phyloP scores from a whole-genome alignment of 495 filamentous ascomycete species.

The Penicillium antarcticum region DNA sequence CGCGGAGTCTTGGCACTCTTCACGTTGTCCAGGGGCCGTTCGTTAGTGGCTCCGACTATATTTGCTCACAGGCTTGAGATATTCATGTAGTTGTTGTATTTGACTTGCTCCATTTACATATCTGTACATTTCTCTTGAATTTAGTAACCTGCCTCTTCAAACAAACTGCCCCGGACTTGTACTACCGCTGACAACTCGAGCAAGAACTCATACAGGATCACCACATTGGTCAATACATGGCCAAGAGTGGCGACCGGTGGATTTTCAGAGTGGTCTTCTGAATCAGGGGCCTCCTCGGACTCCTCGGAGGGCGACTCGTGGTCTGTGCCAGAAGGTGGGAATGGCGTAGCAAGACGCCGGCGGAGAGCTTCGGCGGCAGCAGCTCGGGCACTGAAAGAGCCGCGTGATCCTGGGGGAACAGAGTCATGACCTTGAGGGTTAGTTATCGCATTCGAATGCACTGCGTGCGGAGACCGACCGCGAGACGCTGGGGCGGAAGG shows the following conservation, averaged over 20 bases:
- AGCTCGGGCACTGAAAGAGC: constrained; percentile 25
- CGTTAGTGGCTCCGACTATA: background rate
- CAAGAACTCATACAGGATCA: constrained; percentile 70
- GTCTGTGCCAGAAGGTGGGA: constrained; percentile 16
- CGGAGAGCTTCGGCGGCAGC: constrained; percentile 34
- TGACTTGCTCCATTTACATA: background rate
- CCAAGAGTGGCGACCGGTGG: constrained; percentile 59
- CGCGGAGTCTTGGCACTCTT: constrained; percentile 6
- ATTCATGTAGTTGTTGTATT: too few species aligned
- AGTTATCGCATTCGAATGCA: constrained; percentile 10
- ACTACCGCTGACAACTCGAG: constrained; percentile 84
- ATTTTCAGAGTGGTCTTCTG: constrained; percentile 27
- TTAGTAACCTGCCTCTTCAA: constrained; percentile 72
- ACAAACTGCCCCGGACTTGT: constrained; percentile 79
- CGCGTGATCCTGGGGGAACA: constrained; percentile 26
- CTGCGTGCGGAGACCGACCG: constrained; percentile 17
- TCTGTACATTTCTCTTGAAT: background rate
- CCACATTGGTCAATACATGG: constrained; percentile 74
- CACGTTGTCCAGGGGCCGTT: constrained; percentile 16
- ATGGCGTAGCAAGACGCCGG: constrained; percentile 36
- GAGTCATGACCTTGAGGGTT: constrained; percentile 22
- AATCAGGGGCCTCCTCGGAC: constrained; percentile 19
- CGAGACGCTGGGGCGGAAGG: constrained; percentile 30
- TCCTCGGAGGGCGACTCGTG: background rate
- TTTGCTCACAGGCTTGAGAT: too few species aligned